Conservation (phyloP, 768 basidiomycete species). For the Naganishia randhawae region DNA sequence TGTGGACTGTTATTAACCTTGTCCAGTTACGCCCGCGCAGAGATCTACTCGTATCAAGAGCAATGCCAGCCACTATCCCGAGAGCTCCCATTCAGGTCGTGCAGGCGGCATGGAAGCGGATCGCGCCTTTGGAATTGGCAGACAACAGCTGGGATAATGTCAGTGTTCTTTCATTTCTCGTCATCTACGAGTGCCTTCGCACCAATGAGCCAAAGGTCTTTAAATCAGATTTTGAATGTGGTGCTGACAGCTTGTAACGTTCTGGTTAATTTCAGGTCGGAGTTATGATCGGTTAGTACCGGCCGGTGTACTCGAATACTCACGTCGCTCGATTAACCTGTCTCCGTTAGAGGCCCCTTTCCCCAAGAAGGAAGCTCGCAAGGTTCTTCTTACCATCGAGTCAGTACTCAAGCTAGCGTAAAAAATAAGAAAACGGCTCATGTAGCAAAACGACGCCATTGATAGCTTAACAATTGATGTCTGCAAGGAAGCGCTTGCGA, state of each 20-base stretch:
- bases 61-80: constrained; percentile 2
- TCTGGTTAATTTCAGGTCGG: constrained; percentile 61
- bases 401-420: constrained; percentile 50
- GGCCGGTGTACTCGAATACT: background rate
- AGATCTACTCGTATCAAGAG: too few relatives aligned
- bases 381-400: constrained; percentile 69
- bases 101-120: constrained; percentile 51
- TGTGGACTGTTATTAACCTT: too few relatives aligned
- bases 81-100: constrained; percentile 39
- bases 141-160: constrained; percentile 90
- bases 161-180: constrained; percentile 44
- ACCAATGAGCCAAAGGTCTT: background rate
- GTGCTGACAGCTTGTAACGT: background rate
- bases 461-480: constrained; percentile 50
- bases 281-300: constrained; percentile 62
- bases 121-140: constrained; percentile 80
- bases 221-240: background rate
- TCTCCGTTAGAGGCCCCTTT: constrained; percentile 41
- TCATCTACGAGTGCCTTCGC: background rate
- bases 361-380: constrained; percentile 54
- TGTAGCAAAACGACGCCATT: constrained; percentile 40
- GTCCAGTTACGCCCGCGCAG: too few relatives aligned
- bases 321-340: background rate
- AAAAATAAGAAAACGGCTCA: too few relatives aligned
- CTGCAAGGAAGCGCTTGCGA: constrained; percentile 45